A percentile compares a stretch with the other conserved stretches of the same genome.
phyloP scores from a whole-genome alignment of 2,329 filamentous ascomycete species.

The Calonectria hongkongensis region DNA sequence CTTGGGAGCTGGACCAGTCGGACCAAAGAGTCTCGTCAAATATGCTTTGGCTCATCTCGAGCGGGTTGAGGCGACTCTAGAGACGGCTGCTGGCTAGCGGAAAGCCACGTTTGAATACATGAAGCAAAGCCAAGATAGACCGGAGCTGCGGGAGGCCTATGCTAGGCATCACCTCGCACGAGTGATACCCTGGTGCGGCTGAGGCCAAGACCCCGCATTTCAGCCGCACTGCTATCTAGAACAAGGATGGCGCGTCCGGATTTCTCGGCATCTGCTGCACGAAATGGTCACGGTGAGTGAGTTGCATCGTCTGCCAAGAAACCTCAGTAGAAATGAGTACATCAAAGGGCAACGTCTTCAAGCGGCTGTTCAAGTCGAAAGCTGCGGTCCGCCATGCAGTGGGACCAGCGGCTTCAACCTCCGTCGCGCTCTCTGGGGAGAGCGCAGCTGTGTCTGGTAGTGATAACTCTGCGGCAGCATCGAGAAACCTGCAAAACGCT shows the following conservation, averaged over 20 bases:
- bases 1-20: constrained; percentile 20
- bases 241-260: neutral
- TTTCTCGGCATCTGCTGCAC: neutral
- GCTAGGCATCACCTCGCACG: neutral
- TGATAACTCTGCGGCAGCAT: constrained; percentile 3
- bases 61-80: neutral
- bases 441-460: constrained; percentile 2
- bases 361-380: constrained; percentile 13
- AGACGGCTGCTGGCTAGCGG: neutral
- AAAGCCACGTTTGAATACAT: neutral
- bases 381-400: constrained; percentile 1
- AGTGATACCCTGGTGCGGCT: neutral
- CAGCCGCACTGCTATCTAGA: neutral
- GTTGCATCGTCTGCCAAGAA: neutral
- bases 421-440: neutral
- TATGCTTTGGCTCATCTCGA: neutral
- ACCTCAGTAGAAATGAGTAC: neutral
- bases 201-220: constrained; percentile 10
- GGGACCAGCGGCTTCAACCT: neutral
- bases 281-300: neutral
- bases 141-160: neutral
- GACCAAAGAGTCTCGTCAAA: constrained; percentile 21
- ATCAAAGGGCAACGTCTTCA: constrained; percentile 9
- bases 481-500: constrained; percentile 8
- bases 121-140: neutral